Conservation (phyloP, 164 flowering plant genomes). For the Vitis rotundifolia region DNA sequence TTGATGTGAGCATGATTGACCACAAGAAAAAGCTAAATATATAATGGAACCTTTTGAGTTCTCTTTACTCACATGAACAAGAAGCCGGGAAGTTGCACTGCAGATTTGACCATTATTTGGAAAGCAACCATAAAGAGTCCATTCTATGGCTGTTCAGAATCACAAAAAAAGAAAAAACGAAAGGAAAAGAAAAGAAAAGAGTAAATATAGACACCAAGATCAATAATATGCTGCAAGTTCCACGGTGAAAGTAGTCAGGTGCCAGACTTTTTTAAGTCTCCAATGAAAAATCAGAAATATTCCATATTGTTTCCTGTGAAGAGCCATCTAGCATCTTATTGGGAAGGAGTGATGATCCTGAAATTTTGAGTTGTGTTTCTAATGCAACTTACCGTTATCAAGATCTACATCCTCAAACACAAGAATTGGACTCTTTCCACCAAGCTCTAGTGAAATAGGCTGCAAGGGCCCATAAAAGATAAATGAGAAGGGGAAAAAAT, state of each 20-base stretch:
- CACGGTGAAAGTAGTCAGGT: too few species aligned
- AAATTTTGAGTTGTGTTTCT: background rate
- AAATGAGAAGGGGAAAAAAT: background rate
- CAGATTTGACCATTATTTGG: constrained; percentile 99
- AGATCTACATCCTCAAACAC: constrained; percentile 96
- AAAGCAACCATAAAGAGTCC: constrained; percentile 92
- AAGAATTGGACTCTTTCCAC: constrained; percentile 96
- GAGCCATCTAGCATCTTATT: too few species aligned
- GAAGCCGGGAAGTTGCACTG: constrained; percentile 96
- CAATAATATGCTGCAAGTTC: background rate
- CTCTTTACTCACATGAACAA: constrained; percentile 72
- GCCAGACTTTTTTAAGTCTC: too few species aligned
- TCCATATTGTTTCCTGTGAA: background rate
- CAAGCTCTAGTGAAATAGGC: constrained; percentile 97
- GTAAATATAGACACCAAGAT: constrained; percentile 5
- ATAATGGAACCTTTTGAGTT: too few species aligned
- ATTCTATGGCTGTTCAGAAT: constrained; percentile 78
- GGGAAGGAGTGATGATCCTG: too few species aligned
- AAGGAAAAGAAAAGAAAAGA: background rate
- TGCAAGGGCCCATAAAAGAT: constrained; percentile 26
- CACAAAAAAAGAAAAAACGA: background rate
- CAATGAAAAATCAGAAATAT: too few species aligned
- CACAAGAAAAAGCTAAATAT: too few species aligned
- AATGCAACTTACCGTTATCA: constrained; percentile 66
- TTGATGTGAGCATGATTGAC: too few species aligned